These are phyloP conservation scores for Neltuma alba DNA, from an alignment of 306 rosid genomes.

Conservation along the genomic window DNA sequence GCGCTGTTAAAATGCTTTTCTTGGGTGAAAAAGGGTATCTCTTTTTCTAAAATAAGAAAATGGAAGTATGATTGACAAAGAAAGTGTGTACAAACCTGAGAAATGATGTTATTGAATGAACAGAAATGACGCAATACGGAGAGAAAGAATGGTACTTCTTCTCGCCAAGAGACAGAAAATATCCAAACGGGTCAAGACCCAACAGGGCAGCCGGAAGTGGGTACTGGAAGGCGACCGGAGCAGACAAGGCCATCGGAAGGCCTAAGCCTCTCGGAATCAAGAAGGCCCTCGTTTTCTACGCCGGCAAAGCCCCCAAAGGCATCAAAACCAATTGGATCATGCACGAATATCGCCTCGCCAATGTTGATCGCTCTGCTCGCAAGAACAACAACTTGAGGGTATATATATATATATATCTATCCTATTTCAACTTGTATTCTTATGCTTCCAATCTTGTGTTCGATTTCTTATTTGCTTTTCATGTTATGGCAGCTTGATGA, in stretches of 20 bases:
- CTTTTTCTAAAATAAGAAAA: background rate
- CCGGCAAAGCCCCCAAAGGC: constrained; percentile 88
- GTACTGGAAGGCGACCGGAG: constrained; percentile 99
- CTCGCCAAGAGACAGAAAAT: constrained; percentile 88
- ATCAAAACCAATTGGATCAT: constrained; percentile 95
- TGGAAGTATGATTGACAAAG: too few relatives aligned
- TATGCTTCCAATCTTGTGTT: background rate
- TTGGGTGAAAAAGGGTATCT: background rate
- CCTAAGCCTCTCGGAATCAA: constrained; percentile 85
- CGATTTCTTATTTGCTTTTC: background rate
- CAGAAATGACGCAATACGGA: constrained; percentile 71
- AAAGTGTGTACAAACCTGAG: background rate
- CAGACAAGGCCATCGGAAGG: constrained; percentile 87
- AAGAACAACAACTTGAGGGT: constrained; percentile 80
- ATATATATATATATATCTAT: background rate
- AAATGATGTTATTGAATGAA: background rate
- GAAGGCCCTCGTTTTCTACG: constrained; percentile 88
- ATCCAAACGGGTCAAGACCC: constrained; percentile 95
- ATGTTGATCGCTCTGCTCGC: constrained; percentile 83
- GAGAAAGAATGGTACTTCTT: constrained; percentile 99
- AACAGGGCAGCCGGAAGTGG: constrained; percentile 91
- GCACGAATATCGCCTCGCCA: constrained; percentile 99
- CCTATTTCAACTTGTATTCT: background rate
- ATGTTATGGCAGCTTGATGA: constrained; percentile 78
- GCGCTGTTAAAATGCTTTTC: too few relatives aligned